Evolutionary conservation across 306 rosid species (phyloP), one percentile per base, ranked within the genome.

Genomic region (Senna tora): DNA sequence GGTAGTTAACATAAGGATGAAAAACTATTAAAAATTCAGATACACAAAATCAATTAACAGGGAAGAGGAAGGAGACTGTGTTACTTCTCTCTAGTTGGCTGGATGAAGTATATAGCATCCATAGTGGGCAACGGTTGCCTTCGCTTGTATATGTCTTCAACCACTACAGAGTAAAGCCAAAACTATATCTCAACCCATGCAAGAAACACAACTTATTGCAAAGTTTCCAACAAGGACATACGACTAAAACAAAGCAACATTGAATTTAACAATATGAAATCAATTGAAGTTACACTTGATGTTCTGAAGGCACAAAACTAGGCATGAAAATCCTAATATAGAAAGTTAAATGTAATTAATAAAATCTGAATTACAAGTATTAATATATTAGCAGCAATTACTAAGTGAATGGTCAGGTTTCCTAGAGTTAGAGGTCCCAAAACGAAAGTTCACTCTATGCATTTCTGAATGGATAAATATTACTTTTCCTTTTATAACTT

Each of bases 31-130:
- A 55, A 78, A 38, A 61, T n/a, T 49, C 39, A 41, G 30, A 50
- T 50, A 38, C 55, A 50, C 51, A 50, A 72, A 62, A 71, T 14
- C 55, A 47, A 71, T 45, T 66, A 53, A 53, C 64, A 36, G 49
- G 60, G 32, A 73, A 65, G 56, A 58, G 54, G 39, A 80, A n/a
- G 43, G 49, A 34, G 41, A 72, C 22, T 73, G 46, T 76, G 67
- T 80, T 94, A 93, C 98, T 93, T 93, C 61, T 91, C 99, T 86
- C 77, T 79, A 38, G 95, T 82, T 46, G 99, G 99, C 79, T 94
- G 97, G 73, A 94, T 80, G 82, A 91, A 94, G 84, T 94, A 94
- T 86, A 94, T 87, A 74, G 97, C 96, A 87, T 94, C 99, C 96
- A 91, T 83, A 55, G 91, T 79, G 22, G 97, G 97, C 68, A 94